Conservation (phyloP, 495 filamentous ascomycete species). For the Alectoria sarmentosa region DNA sequence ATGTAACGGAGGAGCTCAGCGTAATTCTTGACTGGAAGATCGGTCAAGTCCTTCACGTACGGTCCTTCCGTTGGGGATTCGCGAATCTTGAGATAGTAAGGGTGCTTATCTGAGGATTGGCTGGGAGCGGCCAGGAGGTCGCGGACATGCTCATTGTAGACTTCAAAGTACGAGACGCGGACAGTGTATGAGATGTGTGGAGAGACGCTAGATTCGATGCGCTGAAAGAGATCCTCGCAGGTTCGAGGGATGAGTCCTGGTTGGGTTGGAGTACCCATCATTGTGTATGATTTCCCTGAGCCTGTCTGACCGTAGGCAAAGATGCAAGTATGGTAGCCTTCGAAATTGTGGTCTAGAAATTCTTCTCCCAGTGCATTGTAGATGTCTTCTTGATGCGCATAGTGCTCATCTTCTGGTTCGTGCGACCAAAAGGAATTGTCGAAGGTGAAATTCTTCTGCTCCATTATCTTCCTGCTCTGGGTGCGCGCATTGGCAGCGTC, state of each 20-base stretch:
- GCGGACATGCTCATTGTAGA: constrained; percentile 98
- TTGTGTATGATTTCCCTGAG: constrained; percentile 96
- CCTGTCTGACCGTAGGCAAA: constrained; percentile 99
- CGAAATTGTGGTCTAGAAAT: constrained; percentile 98
- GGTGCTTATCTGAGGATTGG: constrained; percentile 47
- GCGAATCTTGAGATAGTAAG: constrained; percentile 93
- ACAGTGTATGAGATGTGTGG: constrained; percentile 94
- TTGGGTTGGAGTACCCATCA: constrained; percentile 90
- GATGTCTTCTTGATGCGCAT: constrained; percentile 83
- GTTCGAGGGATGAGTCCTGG: constrained; percentile 95
- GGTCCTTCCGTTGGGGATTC: constrained; percentile 93
- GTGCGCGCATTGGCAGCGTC: constrained; percentile 61
- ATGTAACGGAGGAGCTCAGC: constrained; percentile 82
- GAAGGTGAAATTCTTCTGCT: constrained; percentile 90
- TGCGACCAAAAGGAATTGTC: constrained; percentile 99
- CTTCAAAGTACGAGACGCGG: constrained; percentile 96
- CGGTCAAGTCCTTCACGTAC: constrained; percentile 95
- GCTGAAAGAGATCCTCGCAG: constrained; percentile 91
- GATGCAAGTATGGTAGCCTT: constrained; percentile 98
- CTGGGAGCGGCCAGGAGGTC: constrained; percentile 79
- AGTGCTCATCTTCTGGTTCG: constrained; percentile 62
- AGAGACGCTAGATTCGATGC: constrained; percentile 76
- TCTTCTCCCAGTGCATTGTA: constrained; percentile 94
- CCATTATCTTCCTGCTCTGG: constrained; percentile 65
- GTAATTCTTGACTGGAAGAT: constrained; percentile 77